Percentiles rank a stretch among this genome's conserved stretches.
These are phyloP conservation scores for Fusarium marasasianum DNA, from an alignment of 2,329 filamentous ascomycete species.

Conservation along the genomic window DNA sequence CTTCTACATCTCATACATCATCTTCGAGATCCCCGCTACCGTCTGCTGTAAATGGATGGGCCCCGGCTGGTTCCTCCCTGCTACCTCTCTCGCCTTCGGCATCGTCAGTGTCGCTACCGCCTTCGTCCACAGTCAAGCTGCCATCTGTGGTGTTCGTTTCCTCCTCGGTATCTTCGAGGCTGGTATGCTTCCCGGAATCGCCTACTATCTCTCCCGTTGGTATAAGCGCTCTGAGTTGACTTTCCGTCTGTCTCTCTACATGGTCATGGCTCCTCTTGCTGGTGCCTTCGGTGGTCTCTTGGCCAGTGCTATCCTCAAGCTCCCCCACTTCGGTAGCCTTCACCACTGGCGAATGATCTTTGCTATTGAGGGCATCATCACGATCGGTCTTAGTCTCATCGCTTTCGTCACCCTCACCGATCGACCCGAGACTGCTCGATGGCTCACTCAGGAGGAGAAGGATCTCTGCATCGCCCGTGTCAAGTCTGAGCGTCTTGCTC, in stretches of 20 bases:
- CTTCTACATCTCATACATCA: constrained; percentile 73
- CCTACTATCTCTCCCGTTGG: constrained; percentile 72
- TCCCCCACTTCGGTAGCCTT: constrained; percentile 65
- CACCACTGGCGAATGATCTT: constrained; percentile 76
- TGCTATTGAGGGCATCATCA: constrained; percentile 73
- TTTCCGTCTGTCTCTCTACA: constrained; percentile 70
- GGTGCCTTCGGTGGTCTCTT: constrained; percentile 75
- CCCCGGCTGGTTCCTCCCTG: constrained; percentile 71
- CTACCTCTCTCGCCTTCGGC: constrained; percentile 65
- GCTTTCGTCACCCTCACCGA: constrained; percentile 72
- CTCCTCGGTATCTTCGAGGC: constrained; percentile 70
- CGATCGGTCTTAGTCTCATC: constrained; percentile 61
- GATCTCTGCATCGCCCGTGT: constrained; percentile 70
- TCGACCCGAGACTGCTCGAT: constrained; percentile 70
- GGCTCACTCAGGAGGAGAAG: constrained; percentile 71
- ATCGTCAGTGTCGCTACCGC: constrained; percentile 67
- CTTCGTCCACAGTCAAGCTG: constrained; percentile 62
- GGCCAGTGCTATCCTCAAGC: constrained; percentile 68
- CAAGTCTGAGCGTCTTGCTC: constrained; percentile 65
- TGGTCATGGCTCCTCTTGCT: constrained; percentile 72
- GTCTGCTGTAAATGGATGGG: constrained; percentile 71
- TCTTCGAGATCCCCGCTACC: constrained; percentile 72
- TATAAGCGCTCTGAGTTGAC: constrained; percentile 70
- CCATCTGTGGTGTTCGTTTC: constrained; percentile 66
- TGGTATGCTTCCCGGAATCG: constrained; percentile 72